Percentiles rank a stretch among this genome's conserved stretches.
Evolutionary conservation across 352 stramenopile genomes (phyloP).

Genomic region (Phytophthora foliorum): DNA sequence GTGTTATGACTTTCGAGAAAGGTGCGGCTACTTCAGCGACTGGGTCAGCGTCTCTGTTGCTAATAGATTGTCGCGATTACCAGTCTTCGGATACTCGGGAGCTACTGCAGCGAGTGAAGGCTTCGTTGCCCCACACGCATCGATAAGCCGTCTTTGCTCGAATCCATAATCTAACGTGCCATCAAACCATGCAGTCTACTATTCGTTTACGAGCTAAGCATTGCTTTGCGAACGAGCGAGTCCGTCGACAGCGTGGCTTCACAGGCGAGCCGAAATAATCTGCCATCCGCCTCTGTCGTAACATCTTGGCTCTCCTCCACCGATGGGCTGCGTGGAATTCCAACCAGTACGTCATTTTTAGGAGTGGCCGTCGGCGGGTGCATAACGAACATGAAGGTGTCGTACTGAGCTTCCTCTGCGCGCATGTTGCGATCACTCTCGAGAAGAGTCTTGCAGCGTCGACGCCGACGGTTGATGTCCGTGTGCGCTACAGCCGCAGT

Average conservation of each 20-base stretch:
- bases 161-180: not conserved
- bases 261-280: constrained; percentile 42
- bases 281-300: constrained; percentile 4
- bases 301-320: not conserved
- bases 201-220: constrained; percentile 30
- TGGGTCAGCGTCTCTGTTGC: constrained; percentile 47
- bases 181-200: constrained; percentile 17
- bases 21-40: constrained; percentile 2
- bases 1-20: constrained; percentile 72
- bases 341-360: constrained; percentile 89
- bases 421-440: constrained; percentile 82
- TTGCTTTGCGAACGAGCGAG: constrained; percentile 37
- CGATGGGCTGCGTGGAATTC: constrained; percentile 46
- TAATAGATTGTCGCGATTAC: constrained; percentile 65
- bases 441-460: constrained; percentile 83
- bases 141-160: constrained; percentile 8
- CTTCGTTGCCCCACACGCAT: constrained; percentile 7
- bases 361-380: constrained; percentile 71
- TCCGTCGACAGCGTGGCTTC: constrained; percentile 35
- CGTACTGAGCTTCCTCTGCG: constrained; percentile 63
- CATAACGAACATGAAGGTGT: constrained; percentile 86
- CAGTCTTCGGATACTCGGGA: constrained; percentile 42
- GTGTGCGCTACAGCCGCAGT: constrained; percentile 51
- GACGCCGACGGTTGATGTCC: constrained; percentile 60
- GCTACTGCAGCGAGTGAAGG: constrained; percentile 59